Percentiles rank a stretch among this genome's conserved stretches.
Conservation (phyloP, 352 stramenopile species). For the Phytophthora tubulina region DNA sequence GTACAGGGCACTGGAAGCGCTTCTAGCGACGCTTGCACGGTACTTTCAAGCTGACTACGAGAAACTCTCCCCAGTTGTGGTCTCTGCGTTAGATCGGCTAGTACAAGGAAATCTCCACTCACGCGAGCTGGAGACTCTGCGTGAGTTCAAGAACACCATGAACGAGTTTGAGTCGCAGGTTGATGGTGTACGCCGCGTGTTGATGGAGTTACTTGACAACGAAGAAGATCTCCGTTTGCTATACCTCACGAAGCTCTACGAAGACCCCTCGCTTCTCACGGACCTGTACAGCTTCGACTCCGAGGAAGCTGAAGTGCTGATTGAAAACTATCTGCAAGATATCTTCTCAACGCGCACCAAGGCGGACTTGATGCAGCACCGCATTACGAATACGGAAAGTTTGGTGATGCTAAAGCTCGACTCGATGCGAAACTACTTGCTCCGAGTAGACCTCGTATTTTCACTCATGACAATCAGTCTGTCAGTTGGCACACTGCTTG, state of each 20-base stretch:
- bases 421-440: slow-evolving; percentile 83
- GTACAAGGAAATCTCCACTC: slow-evolving; percentile 57
- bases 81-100: slow-evolving; percentile 59
- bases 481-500: slow-evolving; percentile 70
- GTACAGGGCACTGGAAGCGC: slow-evolving; percentile 59
- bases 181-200: slow-evolving; percentile 59
- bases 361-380: slow-evolving; percentile 70
- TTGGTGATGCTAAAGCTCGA: slow-evolving; percentile 85
- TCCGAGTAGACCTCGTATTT: slow-evolving; percentile 81
- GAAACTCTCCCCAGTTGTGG: slow-evolving; percentile 53
- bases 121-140: slow-evolving; percentile 68
- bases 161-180: slow-evolving; percentile 80
- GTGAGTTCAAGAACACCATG: slow-evolving; percentile 76
- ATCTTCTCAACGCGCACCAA: slow-evolving; percentile 84
- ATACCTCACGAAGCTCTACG: slow-evolving; percentile 74
- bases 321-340: slow-evolving; percentile 85
- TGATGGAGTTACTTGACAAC: slow-evolving; percentile 77
- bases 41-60: slow-evolving; percentile 70
- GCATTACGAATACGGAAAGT: slow-evolving; percentile 82
- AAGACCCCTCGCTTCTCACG: slow-evolving; percentile 59
- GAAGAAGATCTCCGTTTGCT: slow-evolving; percentile 72
- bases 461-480: slow-evolving; percentile 70
- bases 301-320: slow-evolving; percentile 79
- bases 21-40: slow-evolving; percentile 63
- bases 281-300: slow-evolving; percentile 76